phyloP scores from a whole-genome alignment of 2,329 filamentous ascomycete species.

The Fusarium sp. region DNA sequence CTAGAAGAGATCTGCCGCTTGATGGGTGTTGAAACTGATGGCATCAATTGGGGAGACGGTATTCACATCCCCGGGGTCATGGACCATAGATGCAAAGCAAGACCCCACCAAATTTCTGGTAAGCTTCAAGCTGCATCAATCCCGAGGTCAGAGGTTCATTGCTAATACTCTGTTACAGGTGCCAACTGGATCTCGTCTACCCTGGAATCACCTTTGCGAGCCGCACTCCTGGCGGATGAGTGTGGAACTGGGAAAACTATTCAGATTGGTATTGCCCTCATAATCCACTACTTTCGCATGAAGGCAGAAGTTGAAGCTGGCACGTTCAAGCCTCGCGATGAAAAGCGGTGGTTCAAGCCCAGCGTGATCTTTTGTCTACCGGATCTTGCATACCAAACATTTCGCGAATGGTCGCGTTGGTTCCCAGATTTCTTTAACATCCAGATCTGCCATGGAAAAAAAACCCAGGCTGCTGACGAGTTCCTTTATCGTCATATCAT shows the following conservation, averaged over 20 bases:
- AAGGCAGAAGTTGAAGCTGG: accelerated
- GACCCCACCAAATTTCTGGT: background rate
- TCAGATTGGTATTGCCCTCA: accelerated
- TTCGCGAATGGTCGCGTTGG: accelerated
- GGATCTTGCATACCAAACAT: accelerated
- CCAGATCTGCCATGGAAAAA: background rate
- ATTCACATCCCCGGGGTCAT: background rate
- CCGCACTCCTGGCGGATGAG: accelerated
- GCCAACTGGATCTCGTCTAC: accelerated
- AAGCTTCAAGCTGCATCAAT: accelerated
- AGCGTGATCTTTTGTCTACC: accelerated
- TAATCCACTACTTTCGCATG: accelerated
- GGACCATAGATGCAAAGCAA: accelerated
- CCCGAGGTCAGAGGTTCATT: background rate
- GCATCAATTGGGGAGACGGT: accelerated
- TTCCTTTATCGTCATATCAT: background rate
- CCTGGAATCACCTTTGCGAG: accelerated
- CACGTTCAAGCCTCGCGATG: accelerated
- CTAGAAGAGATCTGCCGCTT: background rate
- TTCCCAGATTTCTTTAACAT: accelerated
- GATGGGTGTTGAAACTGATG: background rate
- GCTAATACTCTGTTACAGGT: background rate
- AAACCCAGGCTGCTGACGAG: too few species aligned
- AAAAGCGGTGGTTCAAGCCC: accelerated
- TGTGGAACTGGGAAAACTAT: accelerated